Evolutionary conservation across 768 basidiomycete species (phyloP), one percentile per base, ranked within the genome.

Genomic region (Mycena capillaripes): DNA sequence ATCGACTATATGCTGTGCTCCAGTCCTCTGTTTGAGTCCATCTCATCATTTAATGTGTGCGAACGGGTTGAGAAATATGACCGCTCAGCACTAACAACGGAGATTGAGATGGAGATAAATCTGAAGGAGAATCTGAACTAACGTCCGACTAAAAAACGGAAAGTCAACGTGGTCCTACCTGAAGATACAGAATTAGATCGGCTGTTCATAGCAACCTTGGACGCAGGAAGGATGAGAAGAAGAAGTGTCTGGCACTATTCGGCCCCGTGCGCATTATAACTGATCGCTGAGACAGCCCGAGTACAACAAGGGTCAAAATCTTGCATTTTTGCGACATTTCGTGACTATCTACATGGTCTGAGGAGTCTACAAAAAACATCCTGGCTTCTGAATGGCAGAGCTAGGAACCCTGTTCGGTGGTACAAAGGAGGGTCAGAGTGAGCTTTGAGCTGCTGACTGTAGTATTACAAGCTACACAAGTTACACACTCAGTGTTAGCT

Each of bases 1-100:
- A 73, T 73, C 14, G 68, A 73, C 30, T 73, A 73, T 38, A 62
- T 60, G 23, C 11, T 59, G 0, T 64, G 61, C 32, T 73, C 72
- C 0, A 30, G 57, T 1, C n/a, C 42, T 14, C 23, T 73, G 3
- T 73, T 58, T 25, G 21, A 50, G 0, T 0, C 5, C 0, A 25
- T 73, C 14, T 0, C 7, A 8, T 34, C 32, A 0, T 73, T 69
- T 16, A 3, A 23, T 0, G 63, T 73, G 2, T 40, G 46, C 12
- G 57, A 66, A 3, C 19, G 23, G 0, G 50, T 66, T 1, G 38
- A 34, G 1, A 56, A 62, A 25, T 69, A 46, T 23, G 63, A 69
- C 16, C 72, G 69, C 32, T 57, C 72, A 0, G 68, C 59, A 27
- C 38, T 61, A 3, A 2, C 12, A n/a, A 29, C 57, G 0, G 40